Percentiles rank a stretch among this genome's conserved stretches.
phyloP scores from a whole-genome alignment of 176 grass and related monocot genomes.

The Dendrocalamus sinicus region DNA sequence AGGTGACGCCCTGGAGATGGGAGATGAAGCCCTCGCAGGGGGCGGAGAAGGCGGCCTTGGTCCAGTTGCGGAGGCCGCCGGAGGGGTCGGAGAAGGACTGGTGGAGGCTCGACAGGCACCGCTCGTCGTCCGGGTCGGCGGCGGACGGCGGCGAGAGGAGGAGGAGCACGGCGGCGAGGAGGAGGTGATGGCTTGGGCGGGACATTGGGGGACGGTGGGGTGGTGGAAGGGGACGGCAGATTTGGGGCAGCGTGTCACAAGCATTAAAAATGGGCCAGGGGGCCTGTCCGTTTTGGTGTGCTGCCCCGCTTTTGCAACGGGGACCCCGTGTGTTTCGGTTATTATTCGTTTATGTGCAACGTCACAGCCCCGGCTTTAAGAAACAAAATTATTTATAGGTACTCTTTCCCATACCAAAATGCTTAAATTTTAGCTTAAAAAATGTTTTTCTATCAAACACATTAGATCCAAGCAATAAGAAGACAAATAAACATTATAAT shows the following conservation, averaged over 20 bases:
- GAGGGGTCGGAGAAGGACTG: conserved; percentile 46
- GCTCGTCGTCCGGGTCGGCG: conserved; percentile 62
- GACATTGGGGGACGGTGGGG: conserved; percentile 38
- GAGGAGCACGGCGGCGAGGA: conserved; percentile 21
- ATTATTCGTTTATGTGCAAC: neutral
- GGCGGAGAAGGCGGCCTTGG: conserved; percentile 43
- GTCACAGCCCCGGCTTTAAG: too few relatives aligned
- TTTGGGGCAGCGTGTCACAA: conserved; percentile 31
- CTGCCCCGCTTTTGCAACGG: neutral
- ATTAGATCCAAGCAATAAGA: too few relatives aligned
- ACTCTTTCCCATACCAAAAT: too few relatives aligned
- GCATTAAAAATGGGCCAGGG: conserved; percentile 30
- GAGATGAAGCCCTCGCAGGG: conserved; percentile 74
- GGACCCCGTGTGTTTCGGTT: neutral
- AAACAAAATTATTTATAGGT: too few relatives aligned
- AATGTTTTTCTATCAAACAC: too few relatives aligned
- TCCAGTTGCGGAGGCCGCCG: conserved; percentile 63
- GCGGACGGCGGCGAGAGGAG: conserved; percentile 1
- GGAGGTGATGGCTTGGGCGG: conserved; percentile 28
- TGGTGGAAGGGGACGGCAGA: conserved; percentile 8
- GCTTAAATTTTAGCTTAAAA: too few relatives aligned
- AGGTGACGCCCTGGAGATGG: conserved; percentile 66
- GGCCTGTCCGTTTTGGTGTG: neutral
- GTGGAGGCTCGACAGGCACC: conserved; percentile 61
- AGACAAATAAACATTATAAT: too few relatives aligned